These are phyloP conservation scores for Volvariella surrecta DNA, from an alignment of 1,284 basidiomycete species.

Conservation along the genomic window DNA sequence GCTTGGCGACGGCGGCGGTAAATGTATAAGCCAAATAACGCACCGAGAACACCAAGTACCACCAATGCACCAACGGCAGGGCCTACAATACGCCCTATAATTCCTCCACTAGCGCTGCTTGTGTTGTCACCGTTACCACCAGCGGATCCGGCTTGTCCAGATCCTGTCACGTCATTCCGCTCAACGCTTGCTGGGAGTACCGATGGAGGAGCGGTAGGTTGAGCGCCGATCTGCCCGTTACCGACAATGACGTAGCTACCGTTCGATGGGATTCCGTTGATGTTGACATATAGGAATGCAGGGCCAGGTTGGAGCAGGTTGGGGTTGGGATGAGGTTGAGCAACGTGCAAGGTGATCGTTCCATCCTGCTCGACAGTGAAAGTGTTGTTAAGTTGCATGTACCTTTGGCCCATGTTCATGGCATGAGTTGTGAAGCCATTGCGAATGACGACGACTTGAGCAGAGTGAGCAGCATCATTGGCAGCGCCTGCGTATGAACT, in stretches of 20 bases:
- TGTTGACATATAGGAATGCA: constrained; percentile 60
- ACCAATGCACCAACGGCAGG: constrained; percentile 18
- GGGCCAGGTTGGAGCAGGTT: constrained; percentile 71
- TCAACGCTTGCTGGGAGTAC: constrained; percentile 23
- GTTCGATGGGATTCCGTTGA: constrained; percentile 65
- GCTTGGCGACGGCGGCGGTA: constrained; percentile 18
- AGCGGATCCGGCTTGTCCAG: constrained; percentile 21
- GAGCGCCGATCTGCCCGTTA: constrained; percentile 52
- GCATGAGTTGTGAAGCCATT: background rate
- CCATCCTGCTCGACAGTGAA: constrained; percentile 49
- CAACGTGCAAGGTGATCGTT: constrained; percentile 55
- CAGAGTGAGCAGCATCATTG: constrained; percentile 64
- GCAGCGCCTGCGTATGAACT: constrained; percentile 59
- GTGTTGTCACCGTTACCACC: background rate
- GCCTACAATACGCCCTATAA: constrained; percentile 16
- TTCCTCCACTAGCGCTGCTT: constrained; percentile 8
- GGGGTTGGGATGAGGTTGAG: constrained; percentile 64
- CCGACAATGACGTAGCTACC: constrained; percentile 62
- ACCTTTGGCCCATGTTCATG: constrained; percentile 47
- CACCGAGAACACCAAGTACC: constrained; percentile 17
- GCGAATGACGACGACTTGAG: constrained; percentile 29
- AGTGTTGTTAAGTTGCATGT: constrained; percentile 38
- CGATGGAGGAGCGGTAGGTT: constrained; percentile 31
- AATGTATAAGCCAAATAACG: constrained; percentile 18
- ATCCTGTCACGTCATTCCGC: constrained; percentile 30